These are phyloP conservation scores for Caloboletus firmus DNA, from an alignment of 1,284 basidiomycete species.

Conservation along the genomic window DNA sequence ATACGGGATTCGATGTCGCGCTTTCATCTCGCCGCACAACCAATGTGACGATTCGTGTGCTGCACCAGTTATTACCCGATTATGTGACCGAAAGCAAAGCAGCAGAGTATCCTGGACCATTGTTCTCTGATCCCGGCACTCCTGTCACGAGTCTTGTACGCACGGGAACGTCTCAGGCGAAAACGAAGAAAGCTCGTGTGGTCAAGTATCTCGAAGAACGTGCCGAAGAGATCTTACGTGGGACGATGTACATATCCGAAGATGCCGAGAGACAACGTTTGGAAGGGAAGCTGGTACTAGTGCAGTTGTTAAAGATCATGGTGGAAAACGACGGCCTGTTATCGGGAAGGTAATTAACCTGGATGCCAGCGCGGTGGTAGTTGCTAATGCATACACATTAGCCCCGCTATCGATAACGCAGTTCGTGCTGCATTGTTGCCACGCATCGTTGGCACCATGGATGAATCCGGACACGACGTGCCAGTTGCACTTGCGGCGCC, in stretches of 20 bases:
- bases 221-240: constrained; percentile 73
- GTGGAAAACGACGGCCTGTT: constrained; percentile 85
- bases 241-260: constrained; percentile 68
- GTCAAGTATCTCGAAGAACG: constrained; percentile 75
- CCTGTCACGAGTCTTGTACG: constrained; percentile 70
- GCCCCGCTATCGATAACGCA: constrained; percentile 68
- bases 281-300: constrained; percentile 77
- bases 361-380: background rate
- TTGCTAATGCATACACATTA: constrained; percentile 37
- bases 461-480: constrained; percentile 23
- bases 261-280: constrained; percentile 58
- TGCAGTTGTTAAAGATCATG: constrained; percentile 75
- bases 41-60: constrained; percentile 64
- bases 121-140: constrained; percentile 75
- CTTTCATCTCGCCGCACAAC: constrained; percentile 70
- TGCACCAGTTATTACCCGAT: constrained; percentile 70
- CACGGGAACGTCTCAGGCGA: constrained; percentile 60
- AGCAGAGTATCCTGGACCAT: constrained; percentile 77
- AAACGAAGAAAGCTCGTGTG: constrained; percentile 83
- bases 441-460: constrained; percentile 37
- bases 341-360: constrained; percentile 64
- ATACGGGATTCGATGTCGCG: constrained; percentile 75
- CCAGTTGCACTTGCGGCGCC: constrained; percentile 20
- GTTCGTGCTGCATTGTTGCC: constrained; percentile 67
- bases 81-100: constrained; percentile 59